phyloP scores from a whole-genome alignment of 805 yeast species.

The Saccharomycopsis fibuligera region DNA sequence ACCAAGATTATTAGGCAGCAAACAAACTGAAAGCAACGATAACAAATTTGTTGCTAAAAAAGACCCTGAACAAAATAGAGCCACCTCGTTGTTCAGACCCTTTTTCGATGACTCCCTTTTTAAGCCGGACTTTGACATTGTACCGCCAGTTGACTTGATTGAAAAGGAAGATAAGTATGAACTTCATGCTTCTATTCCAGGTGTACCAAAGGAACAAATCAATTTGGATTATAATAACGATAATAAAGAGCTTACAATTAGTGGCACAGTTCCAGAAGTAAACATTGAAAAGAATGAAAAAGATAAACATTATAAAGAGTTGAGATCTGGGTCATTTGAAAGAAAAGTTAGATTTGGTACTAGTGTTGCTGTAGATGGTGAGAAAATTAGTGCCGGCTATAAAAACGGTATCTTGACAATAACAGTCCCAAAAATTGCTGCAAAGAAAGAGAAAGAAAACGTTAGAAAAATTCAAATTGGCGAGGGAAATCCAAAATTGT shows the following conservation, averaged over 20 bases:
- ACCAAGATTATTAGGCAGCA: constrained; percentile 3
- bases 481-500: constrained; percentile 24
- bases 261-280: constrained; percentile 24
- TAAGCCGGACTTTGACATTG: constrained; percentile 16
- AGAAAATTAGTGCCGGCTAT: constrained; percentile 13
- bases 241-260: constrained; percentile 30
- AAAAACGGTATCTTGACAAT: constrained; percentile 6
- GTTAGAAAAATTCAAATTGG: constrained; percentile 2
- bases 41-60: not conserved
- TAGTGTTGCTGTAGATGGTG: constrained; percentile 27
- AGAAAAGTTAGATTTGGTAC: constrained; percentile 29
- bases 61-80: not conserved
- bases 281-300: not conserved
- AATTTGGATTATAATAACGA: constrained; percentile 32
- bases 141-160: constrained; percentile 32
- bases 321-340: constrained; percentile 26
- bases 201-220: constrained; percentile 29
- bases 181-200: constrained; percentile 32
- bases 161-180: constrained; percentile 28
- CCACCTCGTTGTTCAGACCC: not conserved
- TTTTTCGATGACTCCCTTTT: not conserved
- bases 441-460: not conserved
- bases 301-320: constrained; percentile 22
- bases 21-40: not conserved
- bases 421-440: constrained; percentile 2